Percentiles rank a stretch among this genome's conserved stretches.
phyloP scores from a whole-genome alignment of 1,139 yeast species.

The Trichomonascaceae sp. region DNA sequence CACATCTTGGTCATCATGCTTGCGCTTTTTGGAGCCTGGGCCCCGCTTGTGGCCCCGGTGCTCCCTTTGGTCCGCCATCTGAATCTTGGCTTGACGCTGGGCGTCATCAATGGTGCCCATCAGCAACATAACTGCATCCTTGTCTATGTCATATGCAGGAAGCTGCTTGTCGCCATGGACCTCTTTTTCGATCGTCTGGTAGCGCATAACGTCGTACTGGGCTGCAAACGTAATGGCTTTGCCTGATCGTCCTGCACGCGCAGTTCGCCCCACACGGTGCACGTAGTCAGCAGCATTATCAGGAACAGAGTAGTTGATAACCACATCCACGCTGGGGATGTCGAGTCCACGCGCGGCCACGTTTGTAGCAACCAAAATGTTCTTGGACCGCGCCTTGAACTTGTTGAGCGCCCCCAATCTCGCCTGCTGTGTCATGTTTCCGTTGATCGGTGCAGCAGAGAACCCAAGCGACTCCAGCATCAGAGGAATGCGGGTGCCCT shows the following conservation, averaged over 20 bases:
- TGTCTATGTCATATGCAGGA: constrained; percentile 73
- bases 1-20: constrained; percentile 19
- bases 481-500: constrained; percentile 80
- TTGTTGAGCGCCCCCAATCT: constrained; percentile 87
- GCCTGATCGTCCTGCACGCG: constrained; percentile 95
- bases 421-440: constrained; percentile 84
- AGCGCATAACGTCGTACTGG: constrained; percentile 85
- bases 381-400: constrained; percentile 74
- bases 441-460: constrained; percentile 85
- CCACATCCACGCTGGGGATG: constrained; percentile 89
- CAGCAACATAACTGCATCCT: constrained; percentile 62
- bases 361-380: constrained; percentile 87
- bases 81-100: constrained; percentile 66
- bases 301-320: constrained; percentile 88
- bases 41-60: constrained; percentile 11
- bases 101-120: constrained; percentile 89
- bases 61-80: constrained; percentile 21
- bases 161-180: constrained; percentile 56
- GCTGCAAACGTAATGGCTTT: constrained; percentile 84
- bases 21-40: constrained; percentile 12
- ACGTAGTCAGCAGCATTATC: constrained; percentile 97
- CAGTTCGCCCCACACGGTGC: constrained; percentile 96
- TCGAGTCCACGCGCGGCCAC: constrained; percentile 98
- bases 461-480: constrained; percentile 74
- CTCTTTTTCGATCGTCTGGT: constrained; percentile 62